Conservation (phyloP, 345 rosid genomes). For the Gossypium rotundifolium region DNA sequence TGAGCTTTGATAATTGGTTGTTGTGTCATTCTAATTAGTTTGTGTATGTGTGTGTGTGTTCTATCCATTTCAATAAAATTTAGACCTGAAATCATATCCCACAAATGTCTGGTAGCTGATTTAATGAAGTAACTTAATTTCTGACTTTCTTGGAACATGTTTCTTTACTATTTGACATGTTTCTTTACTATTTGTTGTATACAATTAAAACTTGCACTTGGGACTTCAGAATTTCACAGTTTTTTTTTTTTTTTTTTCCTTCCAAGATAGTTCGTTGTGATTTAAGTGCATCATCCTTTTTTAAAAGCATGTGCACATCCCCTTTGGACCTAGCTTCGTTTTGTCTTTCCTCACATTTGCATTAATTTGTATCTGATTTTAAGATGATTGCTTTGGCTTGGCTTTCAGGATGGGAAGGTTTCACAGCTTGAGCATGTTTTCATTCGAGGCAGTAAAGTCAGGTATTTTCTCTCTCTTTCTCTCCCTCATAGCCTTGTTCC, state of each 20-base stretch:
- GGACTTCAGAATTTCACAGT: not conserved
- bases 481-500: not conserved
- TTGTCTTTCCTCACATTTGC: not conserved
- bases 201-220: not conserved
- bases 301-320: not conserved
- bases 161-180: not conserved
- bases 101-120: not conserved
- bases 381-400: slow-evolving; percentile 13
- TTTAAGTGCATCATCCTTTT: not conserved
- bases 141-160: not conserved
- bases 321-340: not conserved
- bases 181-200: not conserved
- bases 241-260: too few relatives aligned
- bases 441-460: slow-evolving; percentile 97
- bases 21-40: not conserved
- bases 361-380: not conserved
- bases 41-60: not conserved
- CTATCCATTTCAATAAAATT: not conserved
- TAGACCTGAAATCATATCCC: not conserved
- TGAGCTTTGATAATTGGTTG: not conserved
- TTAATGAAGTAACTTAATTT: not conserved
- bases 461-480: slow-evolving; percentile 30
- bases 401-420: slow-evolving; percentile 79
- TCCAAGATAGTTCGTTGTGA: not conserved
- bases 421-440: slow-evolving; percentile 98